These are phyloP conservation scores for Rhytidhysteron rufulum DNA, from an alignment of 2,329 filamentous ascomycete species.

Conservation along the genomic window DNA sequence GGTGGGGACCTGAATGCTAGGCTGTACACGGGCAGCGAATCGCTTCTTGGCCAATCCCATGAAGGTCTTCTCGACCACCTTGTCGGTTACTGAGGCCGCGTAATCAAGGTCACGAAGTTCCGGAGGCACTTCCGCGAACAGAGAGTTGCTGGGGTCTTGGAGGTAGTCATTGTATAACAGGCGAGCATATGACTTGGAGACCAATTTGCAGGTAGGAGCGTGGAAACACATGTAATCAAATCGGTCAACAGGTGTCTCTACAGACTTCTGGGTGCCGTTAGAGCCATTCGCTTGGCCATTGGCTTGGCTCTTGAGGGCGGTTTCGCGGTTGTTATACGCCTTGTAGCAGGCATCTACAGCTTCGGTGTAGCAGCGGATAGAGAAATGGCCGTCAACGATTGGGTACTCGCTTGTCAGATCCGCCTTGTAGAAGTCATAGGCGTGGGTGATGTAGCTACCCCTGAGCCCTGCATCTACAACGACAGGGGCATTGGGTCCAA, in stretches of 20 bases:
- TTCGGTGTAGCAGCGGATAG: conserved; percentile 51
- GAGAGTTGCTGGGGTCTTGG: conserved; percentile 42
- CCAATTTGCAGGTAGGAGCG: conserved; percentile 52
- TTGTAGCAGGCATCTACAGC: conserved; percentile 52
- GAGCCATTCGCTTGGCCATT: conserved; percentile 40
- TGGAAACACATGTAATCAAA: conserved; percentile 56
- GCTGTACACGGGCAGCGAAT: conserved; percentile 48
- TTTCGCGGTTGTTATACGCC: conserved; percentile 49
- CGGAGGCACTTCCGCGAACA: conserved; percentile 49
- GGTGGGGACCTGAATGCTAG: conserved; percentile 48
- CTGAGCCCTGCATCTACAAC: conserved; percentile 49
- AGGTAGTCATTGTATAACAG: conserved; percentile 52
- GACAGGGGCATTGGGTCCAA: conserved; percentile 49
- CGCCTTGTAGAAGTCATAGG: conserved; percentile 55
- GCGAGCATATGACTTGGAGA: conserved; percentile 52
- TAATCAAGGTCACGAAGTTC: conserved; percentile 47
- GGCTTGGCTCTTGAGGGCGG: conserved; percentile 40
- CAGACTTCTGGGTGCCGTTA: conserved; percentile 25
- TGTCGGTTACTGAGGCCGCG: conserved; percentile 47
- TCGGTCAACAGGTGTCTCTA: conserved; percentile 47
- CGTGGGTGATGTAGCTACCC: conserved; percentile 50
- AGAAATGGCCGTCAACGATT: conserved; percentile 51
- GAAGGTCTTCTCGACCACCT: conserved; percentile 52
- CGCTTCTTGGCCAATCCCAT: conserved; percentile 51
- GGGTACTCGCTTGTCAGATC: conserved; percentile 53